These are phyloP conservation scores for Madurella fahalii DNA, from an alignment of 2,329 filamentous ascomycete species.

Conservation along the genomic window DNA sequence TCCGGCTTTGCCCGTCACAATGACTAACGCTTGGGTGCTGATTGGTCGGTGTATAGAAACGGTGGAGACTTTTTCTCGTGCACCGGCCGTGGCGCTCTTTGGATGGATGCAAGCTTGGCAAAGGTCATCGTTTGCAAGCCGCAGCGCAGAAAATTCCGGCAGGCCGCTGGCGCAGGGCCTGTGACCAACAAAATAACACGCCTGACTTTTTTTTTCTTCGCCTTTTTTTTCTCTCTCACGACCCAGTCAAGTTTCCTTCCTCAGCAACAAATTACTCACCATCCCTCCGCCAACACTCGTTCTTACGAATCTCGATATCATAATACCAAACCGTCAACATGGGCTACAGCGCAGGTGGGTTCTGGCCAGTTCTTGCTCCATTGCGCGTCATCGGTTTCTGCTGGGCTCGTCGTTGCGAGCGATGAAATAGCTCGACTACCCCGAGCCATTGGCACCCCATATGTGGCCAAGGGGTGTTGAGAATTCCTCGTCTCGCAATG, in stretches of 20 bases:
- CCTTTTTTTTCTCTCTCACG: conserved; percentile 16
- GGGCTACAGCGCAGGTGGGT: conserved; percentile 39
- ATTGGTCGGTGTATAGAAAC: conserved; percentile 16
- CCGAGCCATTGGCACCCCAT: conserved; percentile 23
- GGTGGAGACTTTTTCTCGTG: conserved; percentile 7
- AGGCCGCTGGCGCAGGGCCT: conserved; percentile 4
- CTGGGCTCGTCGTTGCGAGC: background rate
- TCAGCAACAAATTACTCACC: conserved; percentile 5
- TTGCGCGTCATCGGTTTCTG: conserved; percentile 7
- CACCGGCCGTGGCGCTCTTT: conserved; percentile 20
- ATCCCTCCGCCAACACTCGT: conserved; percentile 19
- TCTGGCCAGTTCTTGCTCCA: background rate
- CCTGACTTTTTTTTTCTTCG: too few species aligned
- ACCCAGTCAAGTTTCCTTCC: conserved; percentile 6
- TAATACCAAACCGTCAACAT: conserved; percentile 32
- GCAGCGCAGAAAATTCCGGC: conserved; percentile 22
- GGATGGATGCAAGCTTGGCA: conserved; percentile 19
- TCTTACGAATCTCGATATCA: conserved; percentile 15
- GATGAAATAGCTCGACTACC: conserved; percentile 2
- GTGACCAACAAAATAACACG: conserved; percentile 1
- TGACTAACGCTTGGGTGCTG: conserved; percentile 21
- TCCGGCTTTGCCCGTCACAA: conserved; percentile 24
- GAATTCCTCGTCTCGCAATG: background rate
- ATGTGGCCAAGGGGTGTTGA: conserved; percentile 1
- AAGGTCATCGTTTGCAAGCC: conserved; percentile 17